Conservation (phyloP, 2,329 filamentous ascomycete genomes). For the Clonostachys byssicola region DNA sequence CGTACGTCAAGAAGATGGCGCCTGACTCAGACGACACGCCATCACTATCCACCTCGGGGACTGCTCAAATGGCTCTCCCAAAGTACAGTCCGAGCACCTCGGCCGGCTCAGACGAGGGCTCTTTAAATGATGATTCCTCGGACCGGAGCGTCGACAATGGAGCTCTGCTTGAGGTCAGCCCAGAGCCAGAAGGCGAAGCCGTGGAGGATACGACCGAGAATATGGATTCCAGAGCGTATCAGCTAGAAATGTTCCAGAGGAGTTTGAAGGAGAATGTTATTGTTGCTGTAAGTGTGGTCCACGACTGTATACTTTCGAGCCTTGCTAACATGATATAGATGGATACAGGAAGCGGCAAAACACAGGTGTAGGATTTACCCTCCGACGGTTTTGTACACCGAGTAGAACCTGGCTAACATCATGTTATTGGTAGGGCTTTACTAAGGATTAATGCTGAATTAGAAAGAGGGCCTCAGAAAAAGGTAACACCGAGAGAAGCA, state of each 20-base stretch:
- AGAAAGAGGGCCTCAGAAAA: slow-evolving; percentile 42
- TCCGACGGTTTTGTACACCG: background rate
- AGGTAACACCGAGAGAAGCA: slow-evolving; percentile 41
- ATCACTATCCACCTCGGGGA: too few species aligned
- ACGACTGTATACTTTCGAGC: background rate
- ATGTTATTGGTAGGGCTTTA: slow-evolving; percentile 46
- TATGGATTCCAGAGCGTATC: slow-evolving; percentile 53
- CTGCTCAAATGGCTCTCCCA: too few species aligned
- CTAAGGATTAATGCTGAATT: slow-evolving; percentile 64
- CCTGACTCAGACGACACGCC: too few species aligned
- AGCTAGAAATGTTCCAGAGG: slow-evolving; percentile 70
- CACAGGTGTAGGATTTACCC: slow-evolving; percentile 58
- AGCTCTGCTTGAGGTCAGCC: too few species aligned
- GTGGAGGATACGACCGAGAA: background rate
- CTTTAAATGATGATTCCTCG: too few species aligned
- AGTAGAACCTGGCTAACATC: slow-evolving; percentile 9
- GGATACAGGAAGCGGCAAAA: slow-evolving; percentile 79
- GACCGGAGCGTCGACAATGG: too few species aligned
- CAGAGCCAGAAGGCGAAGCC: too few species aligned
- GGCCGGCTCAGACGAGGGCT: too few species aligned
- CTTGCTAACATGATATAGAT: slow-evolving; percentile 47
- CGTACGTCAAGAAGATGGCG: too few species aligned
- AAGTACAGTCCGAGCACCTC: too few species aligned
- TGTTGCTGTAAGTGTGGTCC: slow-evolving; percentile 50
- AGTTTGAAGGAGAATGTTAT: slow-evolving; percentile 69